Evolutionary conservation across 352 stramenopile species (phyloP), one percentile per base, ranked within the genome.

Genomic region (Phytopythium oedochilum): DNA sequence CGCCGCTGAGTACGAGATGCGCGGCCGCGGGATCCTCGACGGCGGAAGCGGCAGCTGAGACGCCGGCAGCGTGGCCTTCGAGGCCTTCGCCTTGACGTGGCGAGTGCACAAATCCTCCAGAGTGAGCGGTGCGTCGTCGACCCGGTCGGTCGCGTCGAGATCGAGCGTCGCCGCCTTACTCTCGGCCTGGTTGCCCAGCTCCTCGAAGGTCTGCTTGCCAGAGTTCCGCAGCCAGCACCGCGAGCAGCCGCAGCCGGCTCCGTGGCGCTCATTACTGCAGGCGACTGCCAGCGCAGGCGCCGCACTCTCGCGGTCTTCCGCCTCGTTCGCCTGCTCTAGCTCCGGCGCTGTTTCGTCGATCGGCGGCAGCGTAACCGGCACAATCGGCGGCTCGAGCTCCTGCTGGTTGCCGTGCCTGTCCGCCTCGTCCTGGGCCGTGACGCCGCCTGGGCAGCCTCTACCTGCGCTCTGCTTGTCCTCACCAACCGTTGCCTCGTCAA

Each of bases 341-440:
- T 49, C 45, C 18, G 45, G 20, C 6, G 45, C 45, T 2, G 45
- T 18, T 15, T 52, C 45, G 18, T 52, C 45, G 45, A 52, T 52
- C 8, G 48, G 31, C n/a, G 48, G 48, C 48, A 44, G 14, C 5
- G 31, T 29, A 12, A 54, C 20, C 12, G 22, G 18, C 3, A 52
- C 28, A 38, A 52, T 52, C 28, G 45, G 18, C 45, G 28, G 45
- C 45, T 52, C 45, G 9, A 52, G 45, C 25, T 49, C 23, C 12
- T 9, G 40, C 20, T 31, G 20, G 22, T 46, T 28, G 10, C 29
- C 40, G 6, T 29, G 40, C 10, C 6, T 20, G 17, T 44, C 38
- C 9, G 7, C 36, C 7, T 43, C 36, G 15, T 43, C 18, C 5
- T 20, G 26, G 15, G 5, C 26, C 15, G 15, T 22, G n/a, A 23